Evolutionary conservation across 305 asterid species (phyloP), one percentile per base, ranked within the genome.

Genomic region (Plantago rigida): DNA sequence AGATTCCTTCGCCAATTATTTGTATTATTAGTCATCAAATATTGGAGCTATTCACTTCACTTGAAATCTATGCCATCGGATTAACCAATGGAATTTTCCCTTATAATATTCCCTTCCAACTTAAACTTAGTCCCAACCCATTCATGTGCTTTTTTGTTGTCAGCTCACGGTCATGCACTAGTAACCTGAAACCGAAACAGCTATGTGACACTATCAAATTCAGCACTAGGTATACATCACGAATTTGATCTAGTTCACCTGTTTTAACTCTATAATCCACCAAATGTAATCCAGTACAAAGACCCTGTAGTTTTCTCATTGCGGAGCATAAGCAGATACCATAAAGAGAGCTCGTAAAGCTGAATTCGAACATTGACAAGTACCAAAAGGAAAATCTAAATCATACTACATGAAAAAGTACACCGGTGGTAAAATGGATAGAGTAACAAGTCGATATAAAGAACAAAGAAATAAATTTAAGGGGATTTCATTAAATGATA

Each of bases 1-100:
- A 52, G 74, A 60, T 60, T 64, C 57, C 49, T 60, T 64, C 71
- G 76, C 51, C 75, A 22, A 7, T 55, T 13, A 15, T 60, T 19
- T 26, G 54, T 24, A 45, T 12, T 26, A 9, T 13, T 5, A 9
- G 13, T 31, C 7, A 31, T 31, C 39, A 3, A 31, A 31, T 31
- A 31, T 5, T 31, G 39, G 39, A 31, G 5, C 39, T 22, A 22
- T 22, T 22, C 26, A 22, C 3, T 57, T 24, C 46, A 17, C 15
- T 56, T 56, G 48, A 14, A 56, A 34, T 22, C 5, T 14, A 56
- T 36, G 28, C 48, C 7, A 15, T 2, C 31, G 61, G 46, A 7
- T 54, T 5, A 50, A 50, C 2, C 54, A 14, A 50, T 10, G 54
- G 22, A 6, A 17, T 50, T 13, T 2, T 11, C 6, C 2, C 15